Evolutionary conservation across 331 rosid species (phyloP).

Genomic region (Cydonia oblonga): DNA sequence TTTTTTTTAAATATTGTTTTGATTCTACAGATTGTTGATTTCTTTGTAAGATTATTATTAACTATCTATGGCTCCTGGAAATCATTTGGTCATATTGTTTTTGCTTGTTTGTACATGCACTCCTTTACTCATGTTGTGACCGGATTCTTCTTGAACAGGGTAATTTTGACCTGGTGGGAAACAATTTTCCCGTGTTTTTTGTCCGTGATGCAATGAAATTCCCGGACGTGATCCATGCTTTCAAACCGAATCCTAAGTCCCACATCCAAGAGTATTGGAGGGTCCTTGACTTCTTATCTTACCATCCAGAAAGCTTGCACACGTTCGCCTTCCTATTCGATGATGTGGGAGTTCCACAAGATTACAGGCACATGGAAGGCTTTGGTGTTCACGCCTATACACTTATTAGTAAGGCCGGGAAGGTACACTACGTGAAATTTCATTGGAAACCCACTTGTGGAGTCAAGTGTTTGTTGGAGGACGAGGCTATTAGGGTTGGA

Average conservation of each 20-base stretch:
- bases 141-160: conserved; percentile 41
- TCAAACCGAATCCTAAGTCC: conserved; percentile 83
- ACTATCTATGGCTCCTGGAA: not conserved
- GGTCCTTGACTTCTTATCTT: conserved; percentile 73
- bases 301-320: conserved; percentile 78
- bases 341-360: conserved; percentile 78
- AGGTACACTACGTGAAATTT: conserved; percentile 58
- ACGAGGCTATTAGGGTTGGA: conserved; percentile 65
- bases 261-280: conserved; percentile 90
- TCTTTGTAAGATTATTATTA: not conserved
- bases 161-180: conserved; percentile 80
- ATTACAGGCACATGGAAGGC: conserved; percentile 95
- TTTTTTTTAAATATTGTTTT: not conserved
- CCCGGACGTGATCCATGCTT: conserved; percentile 84
- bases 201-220: conserved; percentile 76
- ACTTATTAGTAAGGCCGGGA: conserved; percentile 63
- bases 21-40: not conserved
- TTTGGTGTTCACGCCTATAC: conserved; percentile 75
- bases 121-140: not conserved
- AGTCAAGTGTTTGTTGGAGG: conserved; percentile 65
- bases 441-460: conserved; percentile 87
- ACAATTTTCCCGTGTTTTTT: conserved; percentile 75
- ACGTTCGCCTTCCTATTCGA: conserved; percentile 70
- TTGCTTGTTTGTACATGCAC: not conserved
- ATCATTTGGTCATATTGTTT: not conserved